A percentile compares a stretch with the other conserved stretches of the same genome.
These are phyloP conservation scores for Alternaria burnsii DNA, from an alignment of 2,329 filamentous ascomycete species.

Conservation along the genomic window DNA sequence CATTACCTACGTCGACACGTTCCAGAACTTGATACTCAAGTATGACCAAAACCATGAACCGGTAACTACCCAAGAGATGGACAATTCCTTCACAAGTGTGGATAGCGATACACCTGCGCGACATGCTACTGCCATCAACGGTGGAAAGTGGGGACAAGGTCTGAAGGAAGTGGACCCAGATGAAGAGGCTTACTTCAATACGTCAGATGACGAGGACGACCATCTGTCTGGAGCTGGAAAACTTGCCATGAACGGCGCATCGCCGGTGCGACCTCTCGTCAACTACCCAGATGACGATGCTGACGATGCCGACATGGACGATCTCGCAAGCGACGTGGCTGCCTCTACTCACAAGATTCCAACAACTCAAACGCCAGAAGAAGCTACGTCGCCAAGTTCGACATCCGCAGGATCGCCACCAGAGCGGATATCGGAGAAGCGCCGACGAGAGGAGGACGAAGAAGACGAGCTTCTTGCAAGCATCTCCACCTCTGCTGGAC, in stretches of 20 bases:
- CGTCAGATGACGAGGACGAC: constrained; percentile 83
- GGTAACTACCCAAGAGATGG: constrained; percentile 65
- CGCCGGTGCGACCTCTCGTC: constrained; percentile 74
- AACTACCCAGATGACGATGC: constrained; percentile 94
- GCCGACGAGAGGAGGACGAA: constrained; percentile 89
- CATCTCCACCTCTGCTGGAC: constrained; percentile 64
- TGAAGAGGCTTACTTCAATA: constrained; percentile 95
- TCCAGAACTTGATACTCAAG: constrained; percentile 75
- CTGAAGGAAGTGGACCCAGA: constrained; percentile 84
- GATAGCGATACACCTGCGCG: constrained; percentile 60
- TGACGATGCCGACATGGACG: constrained; percentile 65
- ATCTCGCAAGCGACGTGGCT: constrained; percentile 57
- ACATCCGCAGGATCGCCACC: constrained; percentile 54
- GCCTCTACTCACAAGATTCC: constrained; percentile 39
- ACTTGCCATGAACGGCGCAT: constrained; percentile 67
- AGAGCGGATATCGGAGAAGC: constrained; percentile 86
- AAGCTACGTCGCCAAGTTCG: constrained; percentile 35
- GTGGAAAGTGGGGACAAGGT: constrained; percentile 69
- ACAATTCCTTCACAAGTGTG: constrained; percentile 75
- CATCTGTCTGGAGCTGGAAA: constrained; percentile 51
- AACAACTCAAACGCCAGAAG: constrained; percentile 37
- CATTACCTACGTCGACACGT: constrained; percentile 86
- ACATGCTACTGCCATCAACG: constrained; percentile 60
- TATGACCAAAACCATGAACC: constrained; percentile 76
- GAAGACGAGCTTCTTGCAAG: constrained; percentile 86